Evolutionary conservation across 139 green algal species (phyloP), one percentile per base, ranked within the genome.

Genomic region (Zygnema circumcarinatum): DNA sequence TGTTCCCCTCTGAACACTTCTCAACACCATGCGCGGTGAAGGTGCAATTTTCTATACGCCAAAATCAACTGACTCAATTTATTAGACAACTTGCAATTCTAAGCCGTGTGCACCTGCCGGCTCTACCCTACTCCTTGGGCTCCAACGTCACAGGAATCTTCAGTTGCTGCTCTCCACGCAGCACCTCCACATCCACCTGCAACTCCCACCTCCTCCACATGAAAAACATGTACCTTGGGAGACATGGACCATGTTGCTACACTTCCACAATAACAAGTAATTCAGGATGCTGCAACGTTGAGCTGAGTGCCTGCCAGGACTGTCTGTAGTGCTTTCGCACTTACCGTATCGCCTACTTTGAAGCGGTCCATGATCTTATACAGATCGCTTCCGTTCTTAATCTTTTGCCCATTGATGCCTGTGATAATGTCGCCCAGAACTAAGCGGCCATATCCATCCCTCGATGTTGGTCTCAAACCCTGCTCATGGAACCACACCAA

Each of bases 351-450:
- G 21, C 89, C 89, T 16, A 92, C 89, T 21, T 83, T 84, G 38
- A 67, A 79, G 53, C 74, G 78, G 90, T 93, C 87, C n/a, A 93
- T 80, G 33, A 91, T 90, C 29, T 89, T 88, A 69, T 94, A 94
- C 41, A 94, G 72, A 56, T 94, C 92, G 0, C 36, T 62, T 1
- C 76, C 83, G 29, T 79, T 91, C 38, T 93, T 83, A n/a, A 93
- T 81, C 21, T 35, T 83, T 53, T 91, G 56, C 1, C 81, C 90
- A 67, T 93, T 87, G 32, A 94, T 89, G 7, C 52, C 67, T 1
- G 84, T 82, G 79, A 94, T 91, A 86, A 94, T 89, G 67, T 94
- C 92, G 11, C 92, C 92, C 11, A 94, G 82, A 31, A 93, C 84
- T 1, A 94, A 79, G 2, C 92, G 87, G 22, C 92, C 92, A 39